Evolutionary conservation across 2,329 filamentous ascomycete species (phyloP).

Genomic region (Colletotrichum tofieldiae): DNA sequence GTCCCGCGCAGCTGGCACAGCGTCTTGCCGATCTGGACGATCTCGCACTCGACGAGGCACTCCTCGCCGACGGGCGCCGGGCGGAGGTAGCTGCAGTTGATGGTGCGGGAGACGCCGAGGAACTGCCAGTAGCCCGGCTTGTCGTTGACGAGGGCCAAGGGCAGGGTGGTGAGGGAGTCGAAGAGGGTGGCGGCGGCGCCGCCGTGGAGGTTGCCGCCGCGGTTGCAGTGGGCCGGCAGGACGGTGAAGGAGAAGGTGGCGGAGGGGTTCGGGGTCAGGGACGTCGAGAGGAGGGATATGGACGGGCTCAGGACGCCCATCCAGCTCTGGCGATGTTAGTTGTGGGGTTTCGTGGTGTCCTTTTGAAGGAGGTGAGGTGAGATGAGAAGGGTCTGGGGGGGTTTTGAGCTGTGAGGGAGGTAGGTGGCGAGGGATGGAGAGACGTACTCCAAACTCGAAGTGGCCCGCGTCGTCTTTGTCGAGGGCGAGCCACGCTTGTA

Average conservation of each 20-base stretch:
- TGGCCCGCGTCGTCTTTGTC: slow-evolving; percentile 49
- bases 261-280: slow-evolving; percentile 54
- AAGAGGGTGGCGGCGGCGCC: slow-evolving; percentile 78
- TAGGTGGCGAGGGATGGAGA: background rate
- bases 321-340: slow-evolving; percentile 58
- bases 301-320: slow-evolving; percentile 59
- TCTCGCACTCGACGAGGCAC: slow-evolving; percentile 69
- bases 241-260: slow-evolving; percentile 66
- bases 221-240: slow-evolving; percentile 67
- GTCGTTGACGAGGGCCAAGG: slow-evolving; percentile 68
- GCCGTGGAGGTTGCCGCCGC: slow-evolving; percentile 70
- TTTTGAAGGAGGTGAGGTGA: background rate
- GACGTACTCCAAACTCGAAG: slow-evolving; percentile 51
- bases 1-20: slow-evolving; percentile 68
- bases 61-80: slow-evolving; percentile 69
- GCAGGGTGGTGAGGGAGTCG: slow-evolving; percentile 75
- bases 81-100: slow-evolving; percentile 78
- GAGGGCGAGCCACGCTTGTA: slow-evolving; percentile 52
- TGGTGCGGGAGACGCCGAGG: slow-evolving; percentile 76
- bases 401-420: background rate
- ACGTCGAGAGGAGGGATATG: slow-evolving; percentile 58
- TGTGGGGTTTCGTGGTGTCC: background rate
- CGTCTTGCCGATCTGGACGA: slow-evolving; percentile 71
- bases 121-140: slow-evolving; percentile 73
- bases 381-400: background rate